Conservation (phyloP, 2,329 filamentous ascomycete species). For the Lecanosticta acicola region DNA sequence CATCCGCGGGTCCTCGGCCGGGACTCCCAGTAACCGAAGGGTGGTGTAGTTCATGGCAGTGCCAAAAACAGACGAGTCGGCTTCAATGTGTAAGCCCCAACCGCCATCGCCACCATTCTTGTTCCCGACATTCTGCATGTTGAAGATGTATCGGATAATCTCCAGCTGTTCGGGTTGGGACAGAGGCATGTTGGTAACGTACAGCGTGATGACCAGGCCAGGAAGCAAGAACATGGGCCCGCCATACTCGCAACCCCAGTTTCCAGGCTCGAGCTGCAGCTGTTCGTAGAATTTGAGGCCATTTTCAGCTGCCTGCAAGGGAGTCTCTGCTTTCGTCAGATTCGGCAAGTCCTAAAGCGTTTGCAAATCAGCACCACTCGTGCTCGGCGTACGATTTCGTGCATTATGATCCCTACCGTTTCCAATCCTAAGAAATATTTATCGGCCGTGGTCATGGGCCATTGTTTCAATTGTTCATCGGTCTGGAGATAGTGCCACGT, state of each 20-base stretch:
- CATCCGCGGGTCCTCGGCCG: constrained; percentile 77
- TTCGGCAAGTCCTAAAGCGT: constrained; percentile 61
- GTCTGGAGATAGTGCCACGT: constrained; percentile 87
- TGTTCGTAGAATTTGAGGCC: constrained; percentile 83
- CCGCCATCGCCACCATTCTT: constrained; percentile 72
- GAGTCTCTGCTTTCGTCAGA: constrained; percentile 63
- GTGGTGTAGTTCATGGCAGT: constrained; percentile 81
- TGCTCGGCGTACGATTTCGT: background rate
- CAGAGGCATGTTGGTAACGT: constrained; percentile 82
- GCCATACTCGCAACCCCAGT: constrained; percentile 97
- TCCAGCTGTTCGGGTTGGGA: constrained; percentile 73
- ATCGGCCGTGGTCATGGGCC: constrained; percentile 86
- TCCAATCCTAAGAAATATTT: constrained; percentile 80
- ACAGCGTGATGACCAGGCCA: constrained; percentile 77
- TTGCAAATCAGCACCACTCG: constrained; percentile 4
- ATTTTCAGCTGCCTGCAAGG: constrained; percentile 74
- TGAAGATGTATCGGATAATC: constrained; percentile 87
- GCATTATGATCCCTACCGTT: constrained; percentile 51
- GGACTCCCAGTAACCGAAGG: constrained; percentile 74
- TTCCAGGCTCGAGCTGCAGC: constrained; percentile 79
- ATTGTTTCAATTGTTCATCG: constrained; percentile 64
- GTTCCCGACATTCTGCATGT: constrained; percentile 58
- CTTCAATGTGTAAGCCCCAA: constrained; percentile 95
- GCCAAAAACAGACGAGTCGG: constrained; percentile 84
- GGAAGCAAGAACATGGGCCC: constrained; percentile 94